Conservation (phyloP, 768 basidiomycete genomes). For the Kwoniella sp. region DNA sequence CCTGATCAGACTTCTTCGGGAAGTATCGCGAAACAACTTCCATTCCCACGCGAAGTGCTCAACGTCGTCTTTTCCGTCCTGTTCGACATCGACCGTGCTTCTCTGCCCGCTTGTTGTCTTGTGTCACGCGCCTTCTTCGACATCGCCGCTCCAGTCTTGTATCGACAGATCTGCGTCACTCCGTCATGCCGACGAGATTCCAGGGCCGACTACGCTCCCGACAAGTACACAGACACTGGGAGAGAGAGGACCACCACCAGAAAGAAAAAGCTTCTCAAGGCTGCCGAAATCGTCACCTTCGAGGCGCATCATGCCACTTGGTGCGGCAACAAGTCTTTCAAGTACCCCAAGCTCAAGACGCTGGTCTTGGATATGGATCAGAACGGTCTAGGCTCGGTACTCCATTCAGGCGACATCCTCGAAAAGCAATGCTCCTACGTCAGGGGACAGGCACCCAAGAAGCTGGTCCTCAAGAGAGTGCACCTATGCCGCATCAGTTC, state of each 20-base stretch:
- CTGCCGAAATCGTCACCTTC: constrained; percentile 7
- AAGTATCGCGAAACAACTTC: background rate
- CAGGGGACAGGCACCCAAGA: constrained; percentile 6
- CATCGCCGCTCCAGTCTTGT: constrained; percentile 4
- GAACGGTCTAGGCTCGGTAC: constrained; percentile 1
- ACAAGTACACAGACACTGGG: constrained; percentile 1
- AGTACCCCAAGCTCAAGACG: constrained; percentile 15
- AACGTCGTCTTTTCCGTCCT: background rate
- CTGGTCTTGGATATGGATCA: constrained; percentile 2
- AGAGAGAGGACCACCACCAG: constrained; percentile 13
- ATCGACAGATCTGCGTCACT: background rate
- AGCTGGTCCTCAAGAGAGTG: background rate
- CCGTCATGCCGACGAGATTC: background rate
- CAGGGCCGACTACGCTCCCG: background rate
- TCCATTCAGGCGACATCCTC: background rate
- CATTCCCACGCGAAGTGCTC: constrained; percentile 5
- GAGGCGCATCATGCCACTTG: constrained; percentile 11
- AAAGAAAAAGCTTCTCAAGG: constrained; percentile 13
- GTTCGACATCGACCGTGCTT: background rate
- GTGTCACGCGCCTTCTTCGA: constrained; percentile 1
- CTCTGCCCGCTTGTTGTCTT: background rate
- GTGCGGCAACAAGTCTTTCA: constrained; percentile 14
- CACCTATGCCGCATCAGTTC: background rate
- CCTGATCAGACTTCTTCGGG: too few relatives aligned
- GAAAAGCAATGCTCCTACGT: constrained; percentile 9